phyloP scores from a whole-genome alignment of 2,329 filamentous ascomycete species.

The Alternaria ventricosa region DNA sequence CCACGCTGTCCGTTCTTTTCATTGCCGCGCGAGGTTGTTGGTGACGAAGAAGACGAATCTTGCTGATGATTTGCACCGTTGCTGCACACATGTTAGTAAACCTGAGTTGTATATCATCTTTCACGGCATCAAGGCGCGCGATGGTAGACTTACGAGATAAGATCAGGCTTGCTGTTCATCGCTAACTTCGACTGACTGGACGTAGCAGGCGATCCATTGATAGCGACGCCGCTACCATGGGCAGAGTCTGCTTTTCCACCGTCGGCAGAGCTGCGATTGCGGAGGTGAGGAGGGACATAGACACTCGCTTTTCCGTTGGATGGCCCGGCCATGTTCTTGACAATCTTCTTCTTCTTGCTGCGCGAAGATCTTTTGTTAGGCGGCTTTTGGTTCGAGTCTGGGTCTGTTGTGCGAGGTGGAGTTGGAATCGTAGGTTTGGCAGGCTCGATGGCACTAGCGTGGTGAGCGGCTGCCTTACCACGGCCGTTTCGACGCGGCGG shows the following conservation, averaged over 20 bases:
- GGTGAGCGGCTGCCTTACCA: slow-evolving; percentile 5
- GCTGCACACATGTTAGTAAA: slow-evolving; percentile 2
- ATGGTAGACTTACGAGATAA: slow-evolving; percentile 16
- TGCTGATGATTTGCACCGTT: not conserved
- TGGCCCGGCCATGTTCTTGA: slow-evolving; percentile 8
- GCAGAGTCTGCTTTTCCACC: slow-evolving; percentile 7
- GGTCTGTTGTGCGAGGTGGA: not conserved
- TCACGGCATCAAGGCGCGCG: not conserved
- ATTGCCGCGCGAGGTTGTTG: slow-evolving; percentile 2
- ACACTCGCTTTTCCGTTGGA: slow-evolving; percentile 7
- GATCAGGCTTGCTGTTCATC: not conserved
- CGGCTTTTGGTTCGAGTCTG: not conserved
- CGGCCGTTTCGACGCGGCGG: not conserved
- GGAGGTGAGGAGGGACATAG: slow-evolving; percentile 36
- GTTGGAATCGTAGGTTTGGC: not conserved
- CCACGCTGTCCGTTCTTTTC: not conserved
- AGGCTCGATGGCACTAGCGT: slow-evolving; percentile 4
- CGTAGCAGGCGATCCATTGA: not conserved
- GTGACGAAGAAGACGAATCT: not conserved
- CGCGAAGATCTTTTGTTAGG: not conserved
- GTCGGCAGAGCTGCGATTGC: slow-evolving; percentile 14
- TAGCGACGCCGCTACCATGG: not conserved
- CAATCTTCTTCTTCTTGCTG: slow-evolving; percentile 2
- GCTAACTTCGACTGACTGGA: slow-evolving; percentile 15
- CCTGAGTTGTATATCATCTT: not conserved